Percentiles rank a stretch among this genome's conserved stretches.
These are phyloP conservation scores for Nemania diffusa DNA, from an alignment of 2,329 filamentous ascomycete genomes.

Conservation along the genomic window DNA sequence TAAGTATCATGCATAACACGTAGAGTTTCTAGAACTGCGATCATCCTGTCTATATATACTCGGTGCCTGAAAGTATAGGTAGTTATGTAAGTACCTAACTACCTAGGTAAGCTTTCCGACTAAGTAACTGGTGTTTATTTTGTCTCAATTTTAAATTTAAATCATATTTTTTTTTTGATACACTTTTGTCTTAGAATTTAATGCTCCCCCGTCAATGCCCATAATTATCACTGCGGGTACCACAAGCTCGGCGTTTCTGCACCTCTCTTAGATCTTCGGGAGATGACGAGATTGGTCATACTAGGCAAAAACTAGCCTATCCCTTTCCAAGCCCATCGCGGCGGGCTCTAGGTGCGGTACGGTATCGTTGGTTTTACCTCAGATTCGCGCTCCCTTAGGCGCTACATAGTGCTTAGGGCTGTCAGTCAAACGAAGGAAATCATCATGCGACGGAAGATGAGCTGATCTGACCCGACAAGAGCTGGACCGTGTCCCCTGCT, in stretches of 20 bases:
- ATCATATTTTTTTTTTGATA: background rate
- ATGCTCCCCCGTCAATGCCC: conserved; percentile 16
- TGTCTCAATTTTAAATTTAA: background rate
- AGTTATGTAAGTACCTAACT: conserved; percentile 29
- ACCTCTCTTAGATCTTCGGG: conserved; percentile 45
- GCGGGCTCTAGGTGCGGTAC: conserved; percentile 2
- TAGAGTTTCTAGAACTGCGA: conserved; percentile 42
- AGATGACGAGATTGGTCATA: conserved; percentile 48
- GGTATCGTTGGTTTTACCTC: conserved; percentile 27
- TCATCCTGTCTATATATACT: conserved; percentile 13
- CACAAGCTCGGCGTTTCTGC: conserved; percentile 49
- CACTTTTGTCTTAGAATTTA: background rate
- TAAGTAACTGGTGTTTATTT: background rate
- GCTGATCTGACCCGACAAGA: conserved; percentile 35
- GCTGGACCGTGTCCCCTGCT: conserved; percentile 33
- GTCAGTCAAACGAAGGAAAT: conserved; percentile 16
- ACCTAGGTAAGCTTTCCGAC: too few species aligned
- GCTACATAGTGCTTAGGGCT: conserved; percentile 9
- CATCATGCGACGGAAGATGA: conserved; percentile 32
- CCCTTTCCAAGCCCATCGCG: conserved; percentile 16
- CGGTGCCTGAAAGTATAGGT: conserved; percentile 32
- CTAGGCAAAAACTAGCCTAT: conserved; percentile 13
- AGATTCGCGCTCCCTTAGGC: conserved; percentile 13
- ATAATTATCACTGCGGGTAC: conserved; percentile 40
- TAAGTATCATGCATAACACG: too few species aligned